A percentile compares a stretch with the other conserved stretches of the same genome.
Conservation (phyloP, 768 basidiomycete genomes). For the Calvatia gigantea region DNA sequence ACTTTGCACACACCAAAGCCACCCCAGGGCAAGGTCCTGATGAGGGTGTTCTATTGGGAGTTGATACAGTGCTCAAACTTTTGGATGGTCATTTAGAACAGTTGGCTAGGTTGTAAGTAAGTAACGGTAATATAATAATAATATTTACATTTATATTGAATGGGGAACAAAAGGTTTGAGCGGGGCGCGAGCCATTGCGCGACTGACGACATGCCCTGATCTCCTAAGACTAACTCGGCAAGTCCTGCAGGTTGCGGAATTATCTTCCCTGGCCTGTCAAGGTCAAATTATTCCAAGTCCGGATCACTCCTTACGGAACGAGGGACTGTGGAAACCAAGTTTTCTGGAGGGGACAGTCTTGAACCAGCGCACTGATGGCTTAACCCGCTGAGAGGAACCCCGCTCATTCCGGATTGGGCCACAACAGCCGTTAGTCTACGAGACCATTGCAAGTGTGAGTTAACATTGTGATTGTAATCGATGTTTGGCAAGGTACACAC, state of each 20-base stretch:
- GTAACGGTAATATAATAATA: neutral
- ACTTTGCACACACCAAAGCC: slow-evolving; percentile 87
- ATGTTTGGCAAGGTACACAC: neutral
- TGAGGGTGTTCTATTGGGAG: slow-evolving; percentile 68
- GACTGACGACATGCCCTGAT: slow-evolving; percentile 82
- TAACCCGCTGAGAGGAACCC: slow-evolving; percentile 58
- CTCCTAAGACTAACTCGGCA: slow-evolving; percentile 93
- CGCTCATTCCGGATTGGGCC: slow-evolving; percentile 83
- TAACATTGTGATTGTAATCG: neutral
- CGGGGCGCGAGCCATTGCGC: slow-evolving; percentile 73
- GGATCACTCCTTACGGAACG: slow-evolving; percentile 57
- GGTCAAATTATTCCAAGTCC: slow-evolving; percentile 81
- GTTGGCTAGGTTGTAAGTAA: neutral
- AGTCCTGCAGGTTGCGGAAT: slow-evolving; percentile 87
- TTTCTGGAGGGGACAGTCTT: slow-evolving; percentile 93
- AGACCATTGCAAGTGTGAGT: slow-evolving; percentile 11
- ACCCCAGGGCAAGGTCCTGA: slow-evolving; percentile 74
- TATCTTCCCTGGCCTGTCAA: slow-evolving; percentile 86
- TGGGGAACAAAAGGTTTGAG: slow-evolving; percentile 67
- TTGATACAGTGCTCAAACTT: slow-evolving; percentile 62
- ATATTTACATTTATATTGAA: neutral
- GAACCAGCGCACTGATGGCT: slow-evolving; percentile 83
- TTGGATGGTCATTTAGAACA: slow-evolving; percentile 36
- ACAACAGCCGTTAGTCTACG: slow-evolving; percentile 74
- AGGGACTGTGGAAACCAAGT: slow-evolving; percentile 80